These are phyloP conservation scores for Sclerotinia subarctica DNA, from an alignment of 2,329 filamentous ascomycete species.

Conservation along the genomic window DNA sequence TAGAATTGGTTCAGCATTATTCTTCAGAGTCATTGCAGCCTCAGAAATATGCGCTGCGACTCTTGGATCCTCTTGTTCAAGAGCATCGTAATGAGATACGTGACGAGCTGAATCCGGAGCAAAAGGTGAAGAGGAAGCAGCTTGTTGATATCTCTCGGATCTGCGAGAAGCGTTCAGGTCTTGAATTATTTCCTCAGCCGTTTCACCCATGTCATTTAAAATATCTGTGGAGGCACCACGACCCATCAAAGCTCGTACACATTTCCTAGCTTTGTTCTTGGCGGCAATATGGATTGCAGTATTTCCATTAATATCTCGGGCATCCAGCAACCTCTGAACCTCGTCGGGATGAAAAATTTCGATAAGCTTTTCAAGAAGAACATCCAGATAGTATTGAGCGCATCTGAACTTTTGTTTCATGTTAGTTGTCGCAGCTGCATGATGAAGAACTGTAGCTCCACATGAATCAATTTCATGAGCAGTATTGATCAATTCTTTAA, in stretches of 20 bases:
- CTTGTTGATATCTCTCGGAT: conserved; percentile 51
- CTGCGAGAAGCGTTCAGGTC: conserved; percentile 63
- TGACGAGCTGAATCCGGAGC: conserved; percentile 57
- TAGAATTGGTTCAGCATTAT: conserved; percentile 65
- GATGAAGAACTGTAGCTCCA: conserved; percentile 87
- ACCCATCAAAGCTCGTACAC: conserved; percentile 73
- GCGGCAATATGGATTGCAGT: conserved; percentile 76
- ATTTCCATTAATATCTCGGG: conserved; percentile 82
- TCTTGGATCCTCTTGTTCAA: conserved; percentile 23
- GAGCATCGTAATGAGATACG: conserved; percentile 49
- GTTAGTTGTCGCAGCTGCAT: conserved; percentile 85
- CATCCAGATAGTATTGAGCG: conserved; percentile 90
- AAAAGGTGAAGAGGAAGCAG: conserved; percentile 70
- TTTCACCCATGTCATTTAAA: conserved; percentile 74
- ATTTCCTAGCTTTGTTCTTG: conserved; percentile 83
- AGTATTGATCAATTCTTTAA: conserved; percentile 79
- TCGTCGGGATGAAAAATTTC: conserved; percentile 73
- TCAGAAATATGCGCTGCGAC: conserved; percentile 50
- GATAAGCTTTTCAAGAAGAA: conserved; percentile 80
- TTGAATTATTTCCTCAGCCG: conserved; percentile 80
- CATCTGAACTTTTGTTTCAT: conserved; percentile 80
- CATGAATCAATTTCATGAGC: conserved; percentile 75
- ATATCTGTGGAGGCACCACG: conserved; percentile 83
- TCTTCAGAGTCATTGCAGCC: conserved; percentile 66
- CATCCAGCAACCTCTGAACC: conserved; percentile 75